Evolutionary conservation across 176 grass and related monocot genomes (phyloP).

Genomic region (Oryza glaberrima): DNA sequence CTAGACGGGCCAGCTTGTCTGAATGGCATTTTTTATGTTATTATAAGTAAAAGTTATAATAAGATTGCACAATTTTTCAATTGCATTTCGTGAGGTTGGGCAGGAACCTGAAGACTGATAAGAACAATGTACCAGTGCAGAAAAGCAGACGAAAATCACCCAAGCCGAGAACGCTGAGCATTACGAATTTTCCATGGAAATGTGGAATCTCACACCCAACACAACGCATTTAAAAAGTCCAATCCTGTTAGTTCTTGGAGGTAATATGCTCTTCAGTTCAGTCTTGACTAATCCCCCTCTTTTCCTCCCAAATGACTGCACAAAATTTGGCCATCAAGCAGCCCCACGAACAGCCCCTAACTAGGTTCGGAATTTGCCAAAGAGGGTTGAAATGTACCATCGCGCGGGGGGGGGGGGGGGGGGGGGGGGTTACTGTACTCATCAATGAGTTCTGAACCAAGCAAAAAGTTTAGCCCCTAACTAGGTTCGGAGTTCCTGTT

Average conservation of each 20-base stretch:
- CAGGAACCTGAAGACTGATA: background rate
- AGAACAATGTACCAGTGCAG: background rate
- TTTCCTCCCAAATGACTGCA: background rate
- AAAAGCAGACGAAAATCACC: background rate
- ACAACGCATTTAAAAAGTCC: background rate
- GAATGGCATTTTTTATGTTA: no score
- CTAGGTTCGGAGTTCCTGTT: slow-evolving; percentile 11
- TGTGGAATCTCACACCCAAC: background rate
- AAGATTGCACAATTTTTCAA: no score
- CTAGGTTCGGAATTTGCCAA: background rate
- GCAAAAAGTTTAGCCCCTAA: slow-evolving; percentile 9
- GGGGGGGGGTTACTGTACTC: slow-evolving; percentile 20
- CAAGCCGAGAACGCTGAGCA: background rate
- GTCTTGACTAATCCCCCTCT: background rate
- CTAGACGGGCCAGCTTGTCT: slow-evolving; percentile 29
- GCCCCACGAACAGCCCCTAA: background rate
- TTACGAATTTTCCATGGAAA: background rate
- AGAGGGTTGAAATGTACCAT: slow-evolving; percentile 4
- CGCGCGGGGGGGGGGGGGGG: background rate
- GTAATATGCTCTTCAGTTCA: background rate
- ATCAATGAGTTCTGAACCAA: background rate
- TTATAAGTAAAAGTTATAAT: no score
- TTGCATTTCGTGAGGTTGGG: background rate
- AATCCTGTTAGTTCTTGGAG: background rate
- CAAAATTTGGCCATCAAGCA: slow-evolving; percentile 23